Percentiles rank a stretch among this genome's conserved stretches.
Conservation (phyloP, 1,139 yeast species). For the Debaryomyces subglobosus region DNA sequence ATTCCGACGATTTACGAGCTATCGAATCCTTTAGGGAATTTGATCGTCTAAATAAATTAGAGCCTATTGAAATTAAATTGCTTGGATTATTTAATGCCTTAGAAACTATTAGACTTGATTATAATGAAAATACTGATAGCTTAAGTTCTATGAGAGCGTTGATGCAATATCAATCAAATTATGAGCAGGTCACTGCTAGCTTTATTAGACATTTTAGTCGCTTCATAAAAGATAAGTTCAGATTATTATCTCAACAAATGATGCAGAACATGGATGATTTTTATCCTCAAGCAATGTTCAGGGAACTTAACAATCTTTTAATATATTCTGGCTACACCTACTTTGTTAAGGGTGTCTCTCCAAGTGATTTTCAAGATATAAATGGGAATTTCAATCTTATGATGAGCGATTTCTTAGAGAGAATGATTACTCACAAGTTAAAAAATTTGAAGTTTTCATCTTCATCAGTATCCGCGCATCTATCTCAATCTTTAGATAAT, state of each 20-base stretch:
- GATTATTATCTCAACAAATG: conserved; percentile 34
- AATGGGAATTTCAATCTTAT: conserved; percentile 28
- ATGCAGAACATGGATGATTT: conserved; percentile 25
- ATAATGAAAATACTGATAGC: conserved; percentile 37
- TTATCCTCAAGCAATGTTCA: conserved; percentile 26
- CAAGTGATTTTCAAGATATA: conserved; percentile 32
- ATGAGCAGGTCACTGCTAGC: conserved; percentile 57
- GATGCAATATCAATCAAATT: conserved; percentile 63
- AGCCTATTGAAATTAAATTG: conserved; percentile 59
- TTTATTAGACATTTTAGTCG: conserved; percentile 54
- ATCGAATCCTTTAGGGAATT: conserved; percentile 55
- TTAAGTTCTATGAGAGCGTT: conserved; percentile 75
- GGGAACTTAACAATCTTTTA: conserved; percentile 47
- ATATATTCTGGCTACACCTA: conserved; percentile 65
- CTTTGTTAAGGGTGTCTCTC: conserved; percentile 64
- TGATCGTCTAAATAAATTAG: conserved; percentile 47
- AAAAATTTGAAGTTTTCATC: conserved; percentile 22
- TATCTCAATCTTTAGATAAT: conserved; percentile 19
- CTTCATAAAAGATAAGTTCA: conserved; percentile 50
- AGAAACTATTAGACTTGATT: conserved; percentile 56
- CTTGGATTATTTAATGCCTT: conserved; percentile 66
- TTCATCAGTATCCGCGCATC: conserved; percentile 8
- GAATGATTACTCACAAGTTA: conserved; percentile 26
- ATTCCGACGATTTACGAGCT: conserved; percentile 53
- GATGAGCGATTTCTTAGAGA: conserved; percentile 34